These are phyloP conservation scores for Lactifluus rugatus DNA, from an alignment of 768 basidiomycete species.

Conservation along the genomic window DNA sequence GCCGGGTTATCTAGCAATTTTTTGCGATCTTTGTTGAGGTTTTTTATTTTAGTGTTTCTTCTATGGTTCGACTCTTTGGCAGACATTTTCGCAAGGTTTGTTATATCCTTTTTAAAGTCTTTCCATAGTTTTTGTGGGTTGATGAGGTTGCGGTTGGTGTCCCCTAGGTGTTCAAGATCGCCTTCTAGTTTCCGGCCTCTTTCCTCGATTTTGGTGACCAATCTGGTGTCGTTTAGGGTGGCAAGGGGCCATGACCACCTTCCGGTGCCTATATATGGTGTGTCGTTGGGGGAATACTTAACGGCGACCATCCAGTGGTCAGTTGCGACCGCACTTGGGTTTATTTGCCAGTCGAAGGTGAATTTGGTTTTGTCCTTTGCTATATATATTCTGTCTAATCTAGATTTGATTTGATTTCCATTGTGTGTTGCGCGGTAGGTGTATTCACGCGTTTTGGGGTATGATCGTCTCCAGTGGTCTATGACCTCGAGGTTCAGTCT, in stretches of 20 bases:
- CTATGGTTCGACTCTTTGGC: not conserved
- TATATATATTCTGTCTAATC: slow-evolving; percentile 1
- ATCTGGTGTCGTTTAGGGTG: not conserved
- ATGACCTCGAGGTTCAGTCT: not conserved
- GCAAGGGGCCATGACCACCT: not conserved
- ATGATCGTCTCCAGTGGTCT: not conserved
- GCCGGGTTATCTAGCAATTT: not conserved
- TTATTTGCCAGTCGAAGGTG: not conserved
- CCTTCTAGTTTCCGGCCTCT: not conserved
- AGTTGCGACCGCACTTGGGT: not conserved
- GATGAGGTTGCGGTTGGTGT: too few relatives aligned
- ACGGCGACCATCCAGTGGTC: not conserved
- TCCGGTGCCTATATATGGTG: not conserved
- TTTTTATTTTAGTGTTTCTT: too few relatives aligned
- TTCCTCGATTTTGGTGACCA: not conserved
- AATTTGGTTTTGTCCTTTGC: not conserved
- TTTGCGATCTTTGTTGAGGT: not conserved
- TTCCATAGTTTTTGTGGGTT: not conserved
- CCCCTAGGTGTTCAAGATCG: not conserved
- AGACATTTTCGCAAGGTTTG: not conserved
- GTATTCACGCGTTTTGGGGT: not conserved
- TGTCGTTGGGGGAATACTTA: not conserved
- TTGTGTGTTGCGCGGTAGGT: not conserved
- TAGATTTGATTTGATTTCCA: not conserved
- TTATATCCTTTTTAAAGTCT: not conserved